Base-by-base conservation (phyloP, 2,329 filamentous ascomycete species). In the Berkeleyomyces basicola region DNA sequence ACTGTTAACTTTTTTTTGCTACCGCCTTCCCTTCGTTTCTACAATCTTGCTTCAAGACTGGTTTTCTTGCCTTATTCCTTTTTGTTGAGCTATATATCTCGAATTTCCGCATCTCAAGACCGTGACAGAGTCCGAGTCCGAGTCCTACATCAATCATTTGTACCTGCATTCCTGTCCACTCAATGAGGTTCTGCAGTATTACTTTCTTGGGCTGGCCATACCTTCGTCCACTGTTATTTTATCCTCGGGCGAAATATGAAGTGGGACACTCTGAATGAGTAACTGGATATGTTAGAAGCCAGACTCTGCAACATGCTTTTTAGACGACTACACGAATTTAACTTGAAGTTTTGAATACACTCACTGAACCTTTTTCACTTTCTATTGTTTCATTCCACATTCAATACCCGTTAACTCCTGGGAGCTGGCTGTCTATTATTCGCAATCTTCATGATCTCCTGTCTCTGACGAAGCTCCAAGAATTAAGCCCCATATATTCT, bases 1-100 rank as follows among this genome's bases (percentile, higher is more conserved):
- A 14, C 7, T 53, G 44, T 53, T 51, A 10, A 37, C 57, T 59
- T 59, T 31, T 44, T 44, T n/a, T 36, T 23, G 23, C 23, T 23
- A 23, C 23, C 23, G 23, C 31, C n/a, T 59, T 44, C 7, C 33
- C 7, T 59, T 33, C 43, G 46, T 33, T 53, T 53, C 47, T 10
- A 5, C 58, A 23, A 23, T 57, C 33, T n/a, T 58, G 43, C 37
- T 58, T 16, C 31, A 31, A 58, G 16, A 10, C 42, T 14, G 44
- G n/a, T 47, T 14, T 23, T 47, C 44, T 47, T 47, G 4, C 44
- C 44, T 23, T 16, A 14, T 23, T 16, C 43, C 61, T 33, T 39
- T 39, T 49, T 47, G 58, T 60, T 44, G 39, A 58, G 36, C 47
- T 53, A 53, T 57, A 57, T 44, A 58, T 63, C 49, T 63, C 57